Percentiles rank a stretch among this genome's conserved stretches.
phyloP scores from a whole-genome alignment of 805 yeast species.

The Pichia scutulata region DNA sequence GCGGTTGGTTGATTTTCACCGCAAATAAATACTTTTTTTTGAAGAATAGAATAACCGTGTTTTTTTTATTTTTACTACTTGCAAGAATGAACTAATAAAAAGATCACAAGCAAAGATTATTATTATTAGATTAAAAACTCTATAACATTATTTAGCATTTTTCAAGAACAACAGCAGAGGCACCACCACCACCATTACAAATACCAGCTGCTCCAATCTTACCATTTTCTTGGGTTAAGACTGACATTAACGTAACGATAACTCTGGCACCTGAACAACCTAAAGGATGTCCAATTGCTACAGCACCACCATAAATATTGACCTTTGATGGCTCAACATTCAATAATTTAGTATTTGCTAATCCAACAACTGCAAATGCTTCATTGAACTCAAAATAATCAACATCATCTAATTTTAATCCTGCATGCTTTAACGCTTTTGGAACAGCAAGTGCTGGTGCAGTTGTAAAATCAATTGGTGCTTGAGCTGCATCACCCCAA shows the following conservation, averaged over 20 bases:
- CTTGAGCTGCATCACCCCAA: constrained; percentile 98
- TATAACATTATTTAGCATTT: constrained; percentile 31
- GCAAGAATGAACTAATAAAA: too few species aligned
- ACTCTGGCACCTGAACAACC: constrained; percentile 97
- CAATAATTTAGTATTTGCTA: constrained; percentile 75
- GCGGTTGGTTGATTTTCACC: constrained; percentile 19
- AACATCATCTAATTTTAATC: constrained; percentile 53
- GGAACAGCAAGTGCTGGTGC: constrained; percentile 94
- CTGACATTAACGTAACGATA: constrained; percentile 76
- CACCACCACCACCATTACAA: constrained; percentile 99
- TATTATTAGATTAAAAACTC: background rate
- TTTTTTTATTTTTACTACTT: too few species aligned
- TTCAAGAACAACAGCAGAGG: constrained; percentile 86
- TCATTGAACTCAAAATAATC: constrained; percentile 95
- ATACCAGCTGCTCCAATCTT: constrained; percentile 91
- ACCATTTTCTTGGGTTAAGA: constrained; percentile 77
- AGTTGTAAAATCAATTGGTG: constrained; percentile 91
- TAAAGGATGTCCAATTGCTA: constrained; percentile 90
- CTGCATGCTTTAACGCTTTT: constrained; percentile 88
- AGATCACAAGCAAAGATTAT: background rate
- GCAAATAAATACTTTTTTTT: background rate
- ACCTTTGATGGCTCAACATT: constrained; percentile 58
- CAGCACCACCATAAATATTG: constrained; percentile 93
- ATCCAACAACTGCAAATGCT: constrained; percentile 94
- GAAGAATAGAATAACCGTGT: background rate